Conservation (phyloP, 2,329 filamentous ascomycete genomes). For the Pyricularia sp. region DNA sequence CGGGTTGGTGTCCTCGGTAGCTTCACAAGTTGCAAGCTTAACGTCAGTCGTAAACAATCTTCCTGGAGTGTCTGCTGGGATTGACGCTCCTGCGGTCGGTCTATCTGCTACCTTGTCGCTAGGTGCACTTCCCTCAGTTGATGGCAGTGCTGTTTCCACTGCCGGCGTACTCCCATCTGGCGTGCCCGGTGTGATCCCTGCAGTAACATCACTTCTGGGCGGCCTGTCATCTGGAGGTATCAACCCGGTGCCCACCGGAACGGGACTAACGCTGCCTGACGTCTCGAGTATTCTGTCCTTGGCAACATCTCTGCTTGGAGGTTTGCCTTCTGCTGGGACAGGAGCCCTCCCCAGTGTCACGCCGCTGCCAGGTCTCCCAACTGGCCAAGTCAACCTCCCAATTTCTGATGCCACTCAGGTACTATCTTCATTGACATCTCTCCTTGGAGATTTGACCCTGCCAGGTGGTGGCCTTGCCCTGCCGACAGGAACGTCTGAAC, state of each 20-base stretch:
- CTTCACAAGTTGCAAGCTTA: neutral
- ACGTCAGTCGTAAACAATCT: conserved; percentile 20
- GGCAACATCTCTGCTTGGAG: neutral
- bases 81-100: conserved; percentile 45
- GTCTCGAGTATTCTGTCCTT: neutral
- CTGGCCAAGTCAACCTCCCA: too few species aligned
- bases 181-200: neutral
- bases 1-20: neutral
- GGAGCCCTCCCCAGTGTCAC: neutral
- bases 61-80: conserved; percentile 33
- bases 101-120: conserved; percentile 17
- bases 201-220: neutral
- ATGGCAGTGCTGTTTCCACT: neutral
- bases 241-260: neutral
- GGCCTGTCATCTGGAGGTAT: neutral
- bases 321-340: neutral
- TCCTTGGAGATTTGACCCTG: neutral
- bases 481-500: neutral
- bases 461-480: neutral
- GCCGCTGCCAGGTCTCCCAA: neutral
- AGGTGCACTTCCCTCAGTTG: neutral
- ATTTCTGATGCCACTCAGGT: too few species aligned
- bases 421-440: neutral
- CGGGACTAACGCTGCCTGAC: neutral
- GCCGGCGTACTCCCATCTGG: neutral